phyloP scores from a whole-genome alignment of 1,139 yeast genomes.

The Kluyveromyces marxianus region DNA sequence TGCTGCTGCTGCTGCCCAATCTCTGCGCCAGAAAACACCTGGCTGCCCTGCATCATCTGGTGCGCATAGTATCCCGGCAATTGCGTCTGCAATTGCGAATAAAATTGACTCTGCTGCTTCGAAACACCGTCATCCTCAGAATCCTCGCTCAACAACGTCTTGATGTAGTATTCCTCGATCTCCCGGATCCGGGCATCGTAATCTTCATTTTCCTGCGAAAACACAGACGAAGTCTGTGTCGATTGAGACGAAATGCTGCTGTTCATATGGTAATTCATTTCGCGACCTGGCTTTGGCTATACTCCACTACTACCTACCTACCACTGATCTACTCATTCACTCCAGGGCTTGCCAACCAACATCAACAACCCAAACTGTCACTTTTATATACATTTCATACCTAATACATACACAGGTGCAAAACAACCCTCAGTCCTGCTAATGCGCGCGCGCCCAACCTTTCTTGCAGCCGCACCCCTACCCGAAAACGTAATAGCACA shows the following conservation, averaged over 20 bases:
- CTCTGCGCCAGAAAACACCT: no score
- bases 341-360: no score
- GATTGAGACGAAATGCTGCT: constrained; percentile 15
- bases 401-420: no score
- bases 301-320: neutral
- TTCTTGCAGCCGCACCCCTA: no score
- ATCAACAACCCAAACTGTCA: no score
- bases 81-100: constrained; percentile 2
- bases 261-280: neutral
- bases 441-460: no score
- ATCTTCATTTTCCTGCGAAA: constrained; percentile 18
- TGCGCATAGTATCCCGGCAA: neutral
- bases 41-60: no score
- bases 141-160: constrained; percentile 25
- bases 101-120: constrained; percentile 3
- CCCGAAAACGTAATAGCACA: no score
- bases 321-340: no score
- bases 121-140: constrained; percentile 7
- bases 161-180: constrained; percentile 29
- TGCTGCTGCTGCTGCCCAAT: neutral
- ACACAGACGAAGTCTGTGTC: constrained; percentile 22
- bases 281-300: no score
- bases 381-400: no score
- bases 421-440: no score
- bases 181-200: constrained; percentile 24